Conservation (phyloP, 2,329 filamentous ascomycete species). For the Stagonosporopsis cucurbitacearum region DNA sequence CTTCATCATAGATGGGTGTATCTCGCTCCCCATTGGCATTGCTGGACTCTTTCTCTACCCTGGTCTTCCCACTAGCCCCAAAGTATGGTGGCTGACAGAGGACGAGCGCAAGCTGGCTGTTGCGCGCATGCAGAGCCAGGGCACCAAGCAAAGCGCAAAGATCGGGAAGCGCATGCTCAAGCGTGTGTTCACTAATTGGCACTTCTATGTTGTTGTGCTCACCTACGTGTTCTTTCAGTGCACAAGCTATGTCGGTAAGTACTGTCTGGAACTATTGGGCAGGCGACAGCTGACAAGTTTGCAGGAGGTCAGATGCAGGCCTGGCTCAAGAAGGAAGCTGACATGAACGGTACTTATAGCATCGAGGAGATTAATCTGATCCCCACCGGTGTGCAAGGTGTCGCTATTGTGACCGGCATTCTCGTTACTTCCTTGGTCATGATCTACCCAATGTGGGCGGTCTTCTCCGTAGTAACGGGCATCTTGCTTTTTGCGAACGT, state of each 20-base stretch:
- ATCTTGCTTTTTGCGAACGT: slow-evolving; percentile 52
- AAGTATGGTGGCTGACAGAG: slow-evolving; percentile 55
- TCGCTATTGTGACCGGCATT: slow-evolving; percentile 56
- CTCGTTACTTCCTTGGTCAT: slow-evolving; percentile 56
- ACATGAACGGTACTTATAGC: slow-evolving; percentile 43
- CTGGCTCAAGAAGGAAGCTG: slow-evolving; percentile 56
- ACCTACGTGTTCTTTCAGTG: slow-evolving; percentile 49
- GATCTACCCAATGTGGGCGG: slow-evolving; percentile 56
- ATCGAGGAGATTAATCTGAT: slow-evolving; percentile 57
- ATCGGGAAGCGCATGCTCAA: slow-evolving; percentile 53
- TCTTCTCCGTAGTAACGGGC: slow-evolving; percentile 50
- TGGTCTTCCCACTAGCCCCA: slow-evolving; percentile 56
- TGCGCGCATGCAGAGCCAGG: slow-evolving; percentile 29
- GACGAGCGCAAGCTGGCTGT: slow-evolving; percentile 32
- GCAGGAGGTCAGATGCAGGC: slow-evolving; percentile 55
- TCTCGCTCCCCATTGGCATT: slow-evolving; percentile 61
- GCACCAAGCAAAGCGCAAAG: slow-evolving; percentile 46
- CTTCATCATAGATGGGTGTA: slow-evolving; percentile 63
- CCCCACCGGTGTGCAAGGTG: slow-evolving; percentile 55
- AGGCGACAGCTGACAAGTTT: neutral
- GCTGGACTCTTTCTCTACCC: slow-evolving; percentile 61
- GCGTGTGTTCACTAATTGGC: slow-evolving; percentile 54
- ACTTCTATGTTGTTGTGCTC: slow-evolving; percentile 56
- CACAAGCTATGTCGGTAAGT: slow-evolving; percentile 48
- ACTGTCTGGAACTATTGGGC: neutral